A percentile compares a stretch with the other conserved stretches of the same genome.
Conservation (phyloP, 2,329 filamentous ascomycete genomes). For the Acarospora socialis region DNA sequence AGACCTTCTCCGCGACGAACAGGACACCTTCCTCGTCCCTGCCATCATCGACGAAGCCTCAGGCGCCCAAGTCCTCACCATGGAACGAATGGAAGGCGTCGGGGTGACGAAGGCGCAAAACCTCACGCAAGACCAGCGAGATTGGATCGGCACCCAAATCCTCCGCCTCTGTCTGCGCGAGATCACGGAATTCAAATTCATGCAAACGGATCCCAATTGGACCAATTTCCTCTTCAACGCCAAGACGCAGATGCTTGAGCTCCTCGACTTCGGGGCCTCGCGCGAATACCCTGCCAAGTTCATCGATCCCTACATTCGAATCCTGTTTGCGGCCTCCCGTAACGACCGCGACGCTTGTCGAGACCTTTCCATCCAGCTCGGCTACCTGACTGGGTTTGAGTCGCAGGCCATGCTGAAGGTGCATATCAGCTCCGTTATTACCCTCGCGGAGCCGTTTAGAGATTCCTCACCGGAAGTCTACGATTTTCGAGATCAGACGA, state of each 20-base stretch:
- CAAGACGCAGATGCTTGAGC: slow-evolving; percentile 56
- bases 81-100: slow-evolving; percentile 77
- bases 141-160: slow-evolving; percentile 94
- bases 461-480: slow-evolving; percentile 65
- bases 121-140: slow-evolving; percentile 68
- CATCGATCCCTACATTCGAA: slow-evolving; percentile 61
- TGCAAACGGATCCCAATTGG: slow-evolving; percentile 99
- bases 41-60: slow-evolving; percentile 64
- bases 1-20: slow-evolving; percentile 59
- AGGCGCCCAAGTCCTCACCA: slow-evolving; percentile 76
- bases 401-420: slow-evolving; percentile 76
- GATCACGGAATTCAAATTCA: slow-evolving; percentile 88
- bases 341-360: slow-evolving; percentile 51
- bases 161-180: slow-evolving; percentile 83
- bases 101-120: slow-evolving; percentile 68
- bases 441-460: slow-evolving; percentile 82
- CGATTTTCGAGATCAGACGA: slow-evolving; percentile 87
- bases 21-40: slow-evolving; percentile 64
- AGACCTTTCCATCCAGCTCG: slow-evolving; percentile 58
- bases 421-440: slow-evolving; percentile 75
- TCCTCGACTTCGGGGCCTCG: slow-evolving; percentile 90
- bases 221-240: slow-evolving; percentile 94
- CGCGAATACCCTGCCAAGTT: slow-evolving; percentile 73
- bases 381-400: slow-evolving; percentile 87
- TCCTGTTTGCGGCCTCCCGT: slow-evolving; percentile 66